Evolutionary conservation across 2,329 filamentous ascomycete genomes (phyloP), one percentile per base, ranked within the genome.

Genomic region (Hypoxylon rubiginosum): DNA sequence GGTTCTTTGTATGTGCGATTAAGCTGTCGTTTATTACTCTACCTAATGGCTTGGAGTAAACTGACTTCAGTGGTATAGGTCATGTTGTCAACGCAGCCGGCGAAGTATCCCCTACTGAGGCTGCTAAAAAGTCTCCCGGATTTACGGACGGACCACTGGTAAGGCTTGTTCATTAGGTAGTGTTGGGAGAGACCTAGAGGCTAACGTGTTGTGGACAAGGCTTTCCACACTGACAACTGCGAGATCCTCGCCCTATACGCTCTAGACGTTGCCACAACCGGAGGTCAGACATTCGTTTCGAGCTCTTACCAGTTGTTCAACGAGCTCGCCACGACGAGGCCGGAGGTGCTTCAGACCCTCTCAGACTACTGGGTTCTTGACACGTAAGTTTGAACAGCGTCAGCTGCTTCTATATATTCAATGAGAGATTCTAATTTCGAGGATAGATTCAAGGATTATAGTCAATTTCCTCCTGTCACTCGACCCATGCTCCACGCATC

Each of bases 211-310:
- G 21, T 34, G n/a, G 11, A 9, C 1, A 49, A 66, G 66, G 62
- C 66, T 10, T 68, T 68, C 30, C 63, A 68, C 41, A 65, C 63
- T 3, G 66, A 66, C 7, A 62, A 63, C 39, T 68, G 60, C 30
- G 66, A 68, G 32, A 66, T 66, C 10, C 51, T 68, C 21, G 53
- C 58, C 6, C 46, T 68, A 13, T 66, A 66, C 34, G 62, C 58
- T 13, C 21, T 68, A 8, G 58, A 68, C 15, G 57, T 62, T n/a
- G 66, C 66, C 13, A 34, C 52, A 15, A 60, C n/a, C 9, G 58
- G 66, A 32, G 66, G 62, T 4, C 52, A 63, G 46, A 59, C 61
- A 7, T 56, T 60, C 11, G 57, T 68, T 8, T 59, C 62, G 4
- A 68, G 62, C 45, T 66, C 62, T 5, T 63, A 61, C 36, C 56